A percentile compares a stretch with the other conserved stretches of the same genome.
phyloP scores from a whole-genome alignment of 768 basidiomycete genomes.

The Psilocybe azurescens region DNA sequence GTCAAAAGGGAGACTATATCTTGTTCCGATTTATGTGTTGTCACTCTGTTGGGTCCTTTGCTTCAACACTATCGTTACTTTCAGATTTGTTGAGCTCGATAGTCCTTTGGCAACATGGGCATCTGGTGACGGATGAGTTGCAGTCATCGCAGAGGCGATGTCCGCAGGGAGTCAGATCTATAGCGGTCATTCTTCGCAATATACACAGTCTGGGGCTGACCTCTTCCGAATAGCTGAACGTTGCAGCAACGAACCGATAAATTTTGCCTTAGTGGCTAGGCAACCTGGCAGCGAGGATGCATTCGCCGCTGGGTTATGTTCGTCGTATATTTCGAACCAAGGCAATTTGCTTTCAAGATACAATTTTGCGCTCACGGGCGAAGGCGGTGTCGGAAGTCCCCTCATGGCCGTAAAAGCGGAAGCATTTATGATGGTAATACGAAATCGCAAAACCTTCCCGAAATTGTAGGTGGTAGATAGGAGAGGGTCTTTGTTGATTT shows the following conservation, averaged over 20 bases:
- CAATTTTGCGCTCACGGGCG: slow-evolving; percentile 15
- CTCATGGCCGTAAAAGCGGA: slow-evolving; percentile 9
- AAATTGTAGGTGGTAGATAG: slow-evolving; percentile 16
- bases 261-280: not conserved
- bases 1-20: slow-evolving; percentile 4
- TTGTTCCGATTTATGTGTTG: slow-evolving; percentile 3
- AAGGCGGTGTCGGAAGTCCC: slow-evolving; percentile 16
- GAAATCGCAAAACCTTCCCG: slow-evolving; percentile 7
- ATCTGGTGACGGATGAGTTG: not conserved
- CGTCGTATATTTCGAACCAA: slow-evolving; percentile 21
- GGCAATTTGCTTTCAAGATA: slow-evolving; percentile 17
- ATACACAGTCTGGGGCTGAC: not conserved
- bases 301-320: slow-evolving; percentile 17
- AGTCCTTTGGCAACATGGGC: slow-evolving; percentile 7
- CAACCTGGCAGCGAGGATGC: not conserved
- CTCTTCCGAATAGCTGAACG: not conserved
- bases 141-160: slow-evolving; percentile 20
- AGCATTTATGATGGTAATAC: slow-evolving; percentile 22
- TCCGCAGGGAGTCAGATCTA: slow-evolving; percentile 12
- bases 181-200: slow-evolving; percentile 9
- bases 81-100: slow-evolving; percentile 10
- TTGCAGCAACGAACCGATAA: not conserved
- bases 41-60: not conserved
- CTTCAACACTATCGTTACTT: slow-evolving; percentile 1
- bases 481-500: slow-evolving; percentile 19